phyloP scores from a whole-genome alignment of 352 stramenopile species.

The Blastocystis sp. region DNA sequence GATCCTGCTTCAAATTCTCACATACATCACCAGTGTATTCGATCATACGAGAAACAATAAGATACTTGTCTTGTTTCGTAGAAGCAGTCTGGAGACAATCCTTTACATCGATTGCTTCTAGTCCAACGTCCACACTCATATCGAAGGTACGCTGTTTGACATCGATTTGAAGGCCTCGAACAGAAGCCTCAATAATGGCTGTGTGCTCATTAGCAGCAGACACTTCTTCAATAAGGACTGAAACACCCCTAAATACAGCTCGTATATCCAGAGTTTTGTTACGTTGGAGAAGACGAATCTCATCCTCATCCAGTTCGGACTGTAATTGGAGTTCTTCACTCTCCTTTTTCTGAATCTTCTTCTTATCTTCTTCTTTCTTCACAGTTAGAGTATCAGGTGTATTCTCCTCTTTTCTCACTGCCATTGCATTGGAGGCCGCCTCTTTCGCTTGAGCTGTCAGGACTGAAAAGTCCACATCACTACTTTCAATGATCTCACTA shows the following conservation, averaged over 20 bases:
- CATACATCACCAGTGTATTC: background rate
- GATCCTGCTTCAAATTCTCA: background rate
- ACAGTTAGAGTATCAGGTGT: background rate
- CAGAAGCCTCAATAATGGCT: background rate
- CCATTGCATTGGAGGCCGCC: background rate
- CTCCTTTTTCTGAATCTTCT: background rate
- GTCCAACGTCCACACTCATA: background rate
- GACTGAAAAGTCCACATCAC: constrained; percentile 13
- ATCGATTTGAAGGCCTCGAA: background rate
- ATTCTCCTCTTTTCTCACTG: background rate
- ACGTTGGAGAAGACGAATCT: constrained; percentile 6
- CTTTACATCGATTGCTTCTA: constrained; percentile 28
- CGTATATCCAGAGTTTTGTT: background rate
- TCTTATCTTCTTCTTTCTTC: background rate
- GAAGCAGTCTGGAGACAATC: constrained; percentile 27
- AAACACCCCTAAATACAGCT: background rate
- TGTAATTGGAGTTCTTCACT: background rate
- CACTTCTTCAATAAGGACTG: constrained; percentile 47
- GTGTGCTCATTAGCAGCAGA: constrained; percentile 48
- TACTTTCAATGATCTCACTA: background rate
- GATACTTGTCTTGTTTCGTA: background rate
- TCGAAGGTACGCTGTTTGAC: constrained; percentile 36
- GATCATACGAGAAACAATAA: background rate
- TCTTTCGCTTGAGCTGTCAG: background rate
- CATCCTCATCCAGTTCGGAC: background rate